A percentile compares a stretch with the other conserved stretches of the same genome.
Conservation (phyloP, 768 basidiomycete genomes). For the Russula dissimulans region DNA sequence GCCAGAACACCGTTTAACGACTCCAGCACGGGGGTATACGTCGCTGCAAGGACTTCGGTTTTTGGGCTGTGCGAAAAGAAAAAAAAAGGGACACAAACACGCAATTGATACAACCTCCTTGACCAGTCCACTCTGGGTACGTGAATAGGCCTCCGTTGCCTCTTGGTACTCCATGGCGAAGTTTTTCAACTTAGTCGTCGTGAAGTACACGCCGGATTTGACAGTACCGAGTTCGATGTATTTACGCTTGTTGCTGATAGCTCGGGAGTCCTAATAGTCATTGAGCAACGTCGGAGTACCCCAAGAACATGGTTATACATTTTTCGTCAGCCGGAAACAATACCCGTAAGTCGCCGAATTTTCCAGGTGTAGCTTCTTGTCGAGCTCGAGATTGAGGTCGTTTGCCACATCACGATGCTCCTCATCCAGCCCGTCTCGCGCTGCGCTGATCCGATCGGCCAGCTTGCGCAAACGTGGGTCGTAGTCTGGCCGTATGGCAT, state of each 20-base stretch:
- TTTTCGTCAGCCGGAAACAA: slow-evolving; percentile 87
- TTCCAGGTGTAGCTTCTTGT: slow-evolving; percentile 95
- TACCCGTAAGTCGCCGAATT: slow-evolving; percentile 85
- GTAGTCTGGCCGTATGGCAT: slow-evolving; percentile 88
- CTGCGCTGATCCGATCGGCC: slow-evolving; percentile 53
- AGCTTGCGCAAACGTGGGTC: slow-evolving; percentile 66
- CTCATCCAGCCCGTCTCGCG: slow-evolving; percentile 71
- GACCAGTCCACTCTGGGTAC: slow-evolving; percentile 72
- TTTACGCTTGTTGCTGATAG: slow-evolving; percentile 47
- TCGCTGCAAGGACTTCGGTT: slow-evolving; percentile 42
- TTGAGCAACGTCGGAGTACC: background rate
- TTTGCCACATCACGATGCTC: slow-evolving; percentile 65
- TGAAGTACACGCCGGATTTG: slow-evolving; percentile 86
- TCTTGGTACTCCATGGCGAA: slow-evolving; percentile 67
- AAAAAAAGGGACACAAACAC: slow-evolving; percentile 34
- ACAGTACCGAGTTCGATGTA: slow-evolving; percentile 80
- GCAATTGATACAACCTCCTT: slow-evolving; percentile 92
- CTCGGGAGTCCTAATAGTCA: slow-evolving; percentile 62
- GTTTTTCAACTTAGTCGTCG: slow-evolving; percentile 63
- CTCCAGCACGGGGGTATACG: slow-evolving; percentile 86
- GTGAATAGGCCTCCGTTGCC: slow-evolving; percentile 56
- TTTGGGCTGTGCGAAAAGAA: background rate
- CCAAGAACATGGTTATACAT: slow-evolving; percentile 34
- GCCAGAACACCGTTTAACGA: slow-evolving; percentile 76
- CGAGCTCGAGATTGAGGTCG: slow-evolving; percentile 72